Conservation (phyloP, 2,329 filamentous ascomycete species). For the Botrytis elliptica region DNA sequence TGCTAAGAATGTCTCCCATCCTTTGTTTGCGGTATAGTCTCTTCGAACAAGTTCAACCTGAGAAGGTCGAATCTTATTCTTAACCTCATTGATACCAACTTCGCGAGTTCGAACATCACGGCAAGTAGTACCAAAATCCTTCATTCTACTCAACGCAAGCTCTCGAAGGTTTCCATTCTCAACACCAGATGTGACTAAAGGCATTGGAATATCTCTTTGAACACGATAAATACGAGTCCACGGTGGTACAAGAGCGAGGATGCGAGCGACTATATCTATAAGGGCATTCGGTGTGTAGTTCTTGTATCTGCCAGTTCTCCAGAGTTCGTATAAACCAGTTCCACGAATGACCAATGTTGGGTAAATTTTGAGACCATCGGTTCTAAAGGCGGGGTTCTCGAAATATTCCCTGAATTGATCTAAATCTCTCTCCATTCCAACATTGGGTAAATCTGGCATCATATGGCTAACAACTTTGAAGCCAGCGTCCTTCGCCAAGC, state of each 20-base stretch:
- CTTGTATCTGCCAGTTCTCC: slow-evolving; percentile 95
- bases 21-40: slow-evolving; percentile 92
- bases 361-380: slow-evolving; percentile 96
- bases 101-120: slow-evolving; percentile 94
- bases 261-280: slow-evolving; percentile 94
- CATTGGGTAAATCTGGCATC: slow-evolving; percentile 98
- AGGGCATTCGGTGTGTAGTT: slow-evolving; percentile 98
- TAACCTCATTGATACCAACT: slow-evolving; percentile 98
- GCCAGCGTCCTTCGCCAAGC: slow-evolving; percentile 93
- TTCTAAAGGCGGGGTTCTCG: slow-evolving; percentile 91
- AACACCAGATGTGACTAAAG: slow-evolving; percentile 94
- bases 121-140: slow-evolving; percentile 96
- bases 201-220: slow-evolving; percentile 99
- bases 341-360: slow-evolving; percentile 96
- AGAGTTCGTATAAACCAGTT: slow-evolving; percentile 93
- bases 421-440: slow-evolving; percentile 95
- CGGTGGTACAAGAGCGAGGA: slow-evolving; percentile 87
- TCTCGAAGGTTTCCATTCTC: slow-evolving; percentile 97
- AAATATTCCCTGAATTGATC: slow-evolving; percentile 98
- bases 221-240: slow-evolving; percentile 99
- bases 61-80: slow-evolving; percentile 95
- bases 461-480: slow-evolving; percentile 99
- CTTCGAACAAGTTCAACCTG: slow-evolving; percentile 93
- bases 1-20: slow-evolving; percentile 97
- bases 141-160: slow-evolving; percentile 93